Evolutionary conservation across 108 stramenopile species (phyloP).

Genomic region (Asterionellopsis glacialis): DNA sequence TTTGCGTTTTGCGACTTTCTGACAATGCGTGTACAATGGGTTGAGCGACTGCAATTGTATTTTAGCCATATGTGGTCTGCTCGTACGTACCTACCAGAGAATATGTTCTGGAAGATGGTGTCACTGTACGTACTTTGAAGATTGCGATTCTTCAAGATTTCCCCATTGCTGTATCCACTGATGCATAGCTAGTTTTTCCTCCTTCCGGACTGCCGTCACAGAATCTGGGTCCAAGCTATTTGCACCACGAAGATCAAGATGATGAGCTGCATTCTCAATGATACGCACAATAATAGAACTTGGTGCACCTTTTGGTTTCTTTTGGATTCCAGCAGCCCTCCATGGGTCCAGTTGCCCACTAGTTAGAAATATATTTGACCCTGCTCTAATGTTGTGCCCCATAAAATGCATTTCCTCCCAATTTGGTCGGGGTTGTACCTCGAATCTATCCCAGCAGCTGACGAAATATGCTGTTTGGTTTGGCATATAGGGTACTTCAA

Average conservation of each 20-base stretch:
- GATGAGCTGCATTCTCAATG: conserved; percentile 26
- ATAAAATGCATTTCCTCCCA: conserved; percentile 34
- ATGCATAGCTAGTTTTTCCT: conserved; percentile 12
- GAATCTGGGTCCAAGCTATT: conserved; percentile 27
- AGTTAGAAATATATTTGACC: conserved; percentile 29
- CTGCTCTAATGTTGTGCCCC: conserved; percentile 20
- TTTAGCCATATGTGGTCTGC: too few relatives aligned
- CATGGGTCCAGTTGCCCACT: conserved; percentile 36
- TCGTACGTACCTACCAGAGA: too few relatives aligned
- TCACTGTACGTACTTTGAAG: too few relatives aligned
- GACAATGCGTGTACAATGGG: too few relatives aligned
- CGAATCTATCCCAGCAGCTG: conserved; percentile 12
- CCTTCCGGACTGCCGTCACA: conserved; percentile 14
- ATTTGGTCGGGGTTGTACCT: conserved; percentile 26
- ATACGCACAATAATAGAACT: conserved; percentile 18
- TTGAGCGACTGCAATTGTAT: too few relatives aligned
- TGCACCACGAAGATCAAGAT: conserved; percentile 18
- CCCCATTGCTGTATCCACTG: conserved; percentile 23
- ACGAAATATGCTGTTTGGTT: conserved; percentile 22
- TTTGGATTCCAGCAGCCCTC: conserved; percentile 30
- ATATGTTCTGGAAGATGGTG: too few relatives aligned
- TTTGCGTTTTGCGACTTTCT: too few relatives aligned
- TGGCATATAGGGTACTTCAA: conserved; percentile 30
- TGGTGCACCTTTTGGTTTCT: conserved; percentile 13
- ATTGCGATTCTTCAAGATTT: too few relatives aligned